Percentiles rank a stretch among this genome's conserved stretches.
These are phyloP conservation scores for Candida railenensis DNA, from an alignment of 805 yeast species.

Conservation along the genomic window DNA sequence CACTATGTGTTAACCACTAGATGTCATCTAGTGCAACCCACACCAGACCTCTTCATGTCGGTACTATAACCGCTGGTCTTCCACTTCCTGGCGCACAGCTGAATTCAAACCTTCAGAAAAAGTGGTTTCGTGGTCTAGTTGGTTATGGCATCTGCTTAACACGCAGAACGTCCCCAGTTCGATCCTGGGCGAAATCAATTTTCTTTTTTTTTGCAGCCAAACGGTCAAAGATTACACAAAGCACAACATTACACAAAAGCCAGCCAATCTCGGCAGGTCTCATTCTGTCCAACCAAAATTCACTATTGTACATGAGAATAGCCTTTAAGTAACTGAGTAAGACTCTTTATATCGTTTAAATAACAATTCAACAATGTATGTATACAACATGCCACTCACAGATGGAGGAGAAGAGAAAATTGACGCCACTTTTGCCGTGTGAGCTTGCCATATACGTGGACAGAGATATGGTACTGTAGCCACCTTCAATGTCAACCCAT, in stretches of 20 bases:
- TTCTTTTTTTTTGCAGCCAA: slow-evolving; percentile 17
- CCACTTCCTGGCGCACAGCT: too few species aligned
- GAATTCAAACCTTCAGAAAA: not conserved
- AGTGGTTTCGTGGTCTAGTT: slow-evolving; percentile 8
- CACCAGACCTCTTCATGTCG: too few species aligned
- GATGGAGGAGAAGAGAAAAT: too few species aligned
- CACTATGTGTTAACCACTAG: too few species aligned
- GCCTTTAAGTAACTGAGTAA: not conserved
- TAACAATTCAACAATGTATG: not conserved
- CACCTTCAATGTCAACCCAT: too few species aligned
- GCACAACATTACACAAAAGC: not conserved
- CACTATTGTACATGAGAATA: not conserved
- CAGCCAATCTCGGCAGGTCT: slow-evolving; percentile 8
- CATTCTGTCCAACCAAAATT: slow-evolving; percentile 1
- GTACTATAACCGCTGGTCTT: too few species aligned
- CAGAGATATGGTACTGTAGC: too few species aligned
- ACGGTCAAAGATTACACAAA: slow-evolving; percentile 3
- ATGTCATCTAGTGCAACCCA: too few species aligned
- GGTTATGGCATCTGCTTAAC: slow-evolving; percentile 99
- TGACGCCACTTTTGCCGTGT: not conserved
- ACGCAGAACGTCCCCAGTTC: slow-evolving; percentile 99
- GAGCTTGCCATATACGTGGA: too few species aligned
- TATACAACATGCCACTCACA: too few species aligned
- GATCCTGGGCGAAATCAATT: slow-evolving; percentile 99
- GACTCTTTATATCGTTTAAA: not conserved